phyloP scores from a whole-genome alignment of 257 asterid genomes.

The Solanum appendiculatum region DNA sequence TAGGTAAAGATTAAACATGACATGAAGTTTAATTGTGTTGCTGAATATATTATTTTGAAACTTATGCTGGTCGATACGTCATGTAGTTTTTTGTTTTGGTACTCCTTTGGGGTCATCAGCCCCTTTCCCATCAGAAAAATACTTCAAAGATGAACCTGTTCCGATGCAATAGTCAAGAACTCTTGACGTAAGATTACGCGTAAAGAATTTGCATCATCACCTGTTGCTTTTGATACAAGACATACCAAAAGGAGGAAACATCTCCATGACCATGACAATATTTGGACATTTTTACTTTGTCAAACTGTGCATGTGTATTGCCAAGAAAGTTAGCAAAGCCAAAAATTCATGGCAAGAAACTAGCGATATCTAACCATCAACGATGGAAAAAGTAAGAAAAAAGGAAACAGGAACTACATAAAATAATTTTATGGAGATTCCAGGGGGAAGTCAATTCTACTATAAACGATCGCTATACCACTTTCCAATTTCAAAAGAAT shows the following conservation, averaged over 20 bases:
- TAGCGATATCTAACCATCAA: slow-evolving; percentile 3
- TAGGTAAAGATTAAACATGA: not conserved
- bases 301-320: not conserved
- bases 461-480: slow-evolving; percentile 34
- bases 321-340: not conserved
- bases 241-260: not conserved
- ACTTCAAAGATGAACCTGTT: not conserved
- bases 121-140: not conserved
- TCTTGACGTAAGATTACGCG: not conserved
- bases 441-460: slow-evolving; percentile 9
- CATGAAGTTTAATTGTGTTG: too few species aligned
- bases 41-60: too few species aligned
- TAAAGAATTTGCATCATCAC: too few species aligned
- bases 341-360: slow-evolving; percentile 16
- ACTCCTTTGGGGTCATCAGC: not conserved
- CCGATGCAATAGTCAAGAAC: not conserved
- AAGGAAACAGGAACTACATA: slow-evolving; percentile 2
- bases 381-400: not conserved
- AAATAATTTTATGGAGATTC: slow-evolving; percentile 4
- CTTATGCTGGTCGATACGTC: too few species aligned
- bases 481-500: slow-evolving; percentile 19
- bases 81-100: too few species aligned
- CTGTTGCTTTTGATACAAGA: not conserved
- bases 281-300: not conserved
- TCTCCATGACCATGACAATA: not conserved